Evolutionary conservation across 768 basidiomycete genomes (phyloP).

Genomic region (Agaricus subrufescens): DNA sequence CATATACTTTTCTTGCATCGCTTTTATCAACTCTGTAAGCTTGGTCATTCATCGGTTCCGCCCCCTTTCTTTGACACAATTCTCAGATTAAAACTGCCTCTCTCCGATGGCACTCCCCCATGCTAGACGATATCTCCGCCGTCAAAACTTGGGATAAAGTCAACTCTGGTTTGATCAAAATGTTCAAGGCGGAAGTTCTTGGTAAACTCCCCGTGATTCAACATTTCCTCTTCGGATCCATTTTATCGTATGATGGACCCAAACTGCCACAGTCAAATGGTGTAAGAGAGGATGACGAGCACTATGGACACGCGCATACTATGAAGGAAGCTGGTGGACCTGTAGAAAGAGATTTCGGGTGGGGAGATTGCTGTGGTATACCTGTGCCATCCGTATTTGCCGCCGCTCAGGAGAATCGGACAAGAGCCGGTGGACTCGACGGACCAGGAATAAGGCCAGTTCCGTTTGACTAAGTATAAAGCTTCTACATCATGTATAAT

Average conservation of each 20-base stretch:
- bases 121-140: conserved; percentile 97
- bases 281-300: conserved; percentile 17
- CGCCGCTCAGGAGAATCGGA: conserved; percentile 51
- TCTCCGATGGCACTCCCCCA: conserved; percentile 95
- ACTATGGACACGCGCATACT: conserved; percentile 48
- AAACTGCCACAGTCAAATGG: conserved; percentile 24
- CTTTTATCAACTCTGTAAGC: conserved; percentile 89
- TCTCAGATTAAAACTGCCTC: conserved; percentile 90
- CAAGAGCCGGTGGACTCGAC: conserved; percentile 36
- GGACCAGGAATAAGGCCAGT: conserved; percentile 71
- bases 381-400: conserved; percentile 80
- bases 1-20: conserved; percentile 96
- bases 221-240: conserved; percentile 90
- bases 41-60: neutral
- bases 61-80: neutral
- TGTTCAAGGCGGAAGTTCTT: conserved; percentile 94
- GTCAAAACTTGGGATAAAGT: conserved; percentile 97
- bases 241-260: conserved; percentile 67
- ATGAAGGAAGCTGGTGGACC: conserved; percentile 32
- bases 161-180: conserved; percentile 94
- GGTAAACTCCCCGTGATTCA: conserved; percentile 94
- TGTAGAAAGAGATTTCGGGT: conserved; percentile 54
- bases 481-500: too few relatives aligned
- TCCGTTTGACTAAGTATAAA: conserved; percentile 61
- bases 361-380: conserved; percentile 93